Evolutionary conservation across 2,329 filamentous ascomycete genomes (phyloP).

Genomic region (Teratosphaeria viscida): DNA sequence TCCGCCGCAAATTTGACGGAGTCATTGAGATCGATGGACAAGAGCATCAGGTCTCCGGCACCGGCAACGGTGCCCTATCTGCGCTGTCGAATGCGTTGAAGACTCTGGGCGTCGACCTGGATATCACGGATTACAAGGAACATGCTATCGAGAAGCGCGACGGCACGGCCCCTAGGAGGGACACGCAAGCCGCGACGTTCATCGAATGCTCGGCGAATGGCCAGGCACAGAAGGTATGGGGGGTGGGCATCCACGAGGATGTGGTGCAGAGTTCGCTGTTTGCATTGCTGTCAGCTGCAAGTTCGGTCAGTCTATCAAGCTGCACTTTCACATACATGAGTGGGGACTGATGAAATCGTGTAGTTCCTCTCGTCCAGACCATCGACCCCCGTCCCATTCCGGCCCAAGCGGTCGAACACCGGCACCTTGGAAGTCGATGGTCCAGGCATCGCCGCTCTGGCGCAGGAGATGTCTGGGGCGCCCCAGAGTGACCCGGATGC

Average conservation of each 20-base stretch:
- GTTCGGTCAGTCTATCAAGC: slow-evolving; percentile 55
- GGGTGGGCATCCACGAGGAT: slow-evolving; percentile 84
- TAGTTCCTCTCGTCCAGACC: slow-evolving; percentile 66
- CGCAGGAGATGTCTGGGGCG: slow-evolving; percentile 19
- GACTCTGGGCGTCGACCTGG: slow-evolving; percentile 70
- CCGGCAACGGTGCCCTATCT: slow-evolving; percentile 84
- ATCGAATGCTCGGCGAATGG: slow-evolving; percentile 63
- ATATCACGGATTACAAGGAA: slow-evolving; percentile 92
- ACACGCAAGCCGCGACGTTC: slow-evolving; percentile 89
- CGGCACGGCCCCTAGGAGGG: slow-evolving; percentile 42
- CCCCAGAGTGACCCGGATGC: slow-evolving; percentile 22
- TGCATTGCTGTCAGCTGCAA: slow-evolving; percentile 74
- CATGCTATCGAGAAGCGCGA: slow-evolving; percentile 55
- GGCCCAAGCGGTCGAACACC: slow-evolving; percentile 45
- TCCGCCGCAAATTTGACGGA: slow-evolving; percentile 74
- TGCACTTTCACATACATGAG: not conserved
- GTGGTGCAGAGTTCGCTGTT: slow-evolving; percentile 83
- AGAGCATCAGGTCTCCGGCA: slow-evolving; percentile 68
- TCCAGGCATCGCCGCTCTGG: slow-evolving; percentile 15
- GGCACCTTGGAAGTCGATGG: slow-evolving; percentile 20
- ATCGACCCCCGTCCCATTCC: slow-evolving; percentile 56
- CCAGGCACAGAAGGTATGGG: slow-evolving; percentile 67
- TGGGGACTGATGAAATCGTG: slow-evolving; percentile 2
- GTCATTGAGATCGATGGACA: slow-evolving; percentile 71
- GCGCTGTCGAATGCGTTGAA: slow-evolving; percentile 74